Conservation (phyloP, 1,284 basidiomycete species). For the Nidula niveotomentosa region DNA sequence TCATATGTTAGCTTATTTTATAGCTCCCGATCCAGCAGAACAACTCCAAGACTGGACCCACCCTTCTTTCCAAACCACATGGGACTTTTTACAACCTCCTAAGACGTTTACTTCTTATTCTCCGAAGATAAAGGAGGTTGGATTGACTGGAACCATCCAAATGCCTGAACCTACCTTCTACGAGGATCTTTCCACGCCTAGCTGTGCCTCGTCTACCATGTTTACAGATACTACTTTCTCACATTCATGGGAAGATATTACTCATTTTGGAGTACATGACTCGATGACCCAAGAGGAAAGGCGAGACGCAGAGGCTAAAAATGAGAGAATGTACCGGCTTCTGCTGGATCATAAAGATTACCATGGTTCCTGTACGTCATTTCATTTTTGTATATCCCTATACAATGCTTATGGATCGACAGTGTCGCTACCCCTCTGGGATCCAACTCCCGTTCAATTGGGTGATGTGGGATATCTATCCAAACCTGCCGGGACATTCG, state of each 20-base stretch:
- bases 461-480: conserved; percentile 74
- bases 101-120: too few species aligned
- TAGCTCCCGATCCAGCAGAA: too few species aligned
- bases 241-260: conserved; percentile 12
- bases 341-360: conserved; percentile 58
- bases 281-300: conserved; percentile 47
- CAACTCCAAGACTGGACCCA: too few species aligned
- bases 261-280: conserved; percentile 29
- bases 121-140: conserved; percentile 4
- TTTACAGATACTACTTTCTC: conserved; percentile 22
- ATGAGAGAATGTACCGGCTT: conserved; percentile 64
- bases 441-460: conserved; percentile 54
- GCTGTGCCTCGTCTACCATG: conserved; percentile 19
- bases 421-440: conserved; percentile 76
- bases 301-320: conserved; percentile 38
- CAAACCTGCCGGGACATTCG: conserved; percentile 61
- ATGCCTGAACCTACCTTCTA: conserved; percentile 6
- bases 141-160: conserved; percentile 4
- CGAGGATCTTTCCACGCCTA: conserved; percentile 3
- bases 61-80: too few species aligned
- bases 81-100: too few species aligned
- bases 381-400: too few species aligned
- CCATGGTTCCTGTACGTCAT: conserved; percentile 59
- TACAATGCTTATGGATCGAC: too few species aligned
- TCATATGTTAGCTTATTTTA: too few species aligned